Evolutionary conservation across 148 eudicot species (phyloP), one percentile per base, ranked within the genome.

Genomic region (Heliamphora exappendiculata): DNA sequence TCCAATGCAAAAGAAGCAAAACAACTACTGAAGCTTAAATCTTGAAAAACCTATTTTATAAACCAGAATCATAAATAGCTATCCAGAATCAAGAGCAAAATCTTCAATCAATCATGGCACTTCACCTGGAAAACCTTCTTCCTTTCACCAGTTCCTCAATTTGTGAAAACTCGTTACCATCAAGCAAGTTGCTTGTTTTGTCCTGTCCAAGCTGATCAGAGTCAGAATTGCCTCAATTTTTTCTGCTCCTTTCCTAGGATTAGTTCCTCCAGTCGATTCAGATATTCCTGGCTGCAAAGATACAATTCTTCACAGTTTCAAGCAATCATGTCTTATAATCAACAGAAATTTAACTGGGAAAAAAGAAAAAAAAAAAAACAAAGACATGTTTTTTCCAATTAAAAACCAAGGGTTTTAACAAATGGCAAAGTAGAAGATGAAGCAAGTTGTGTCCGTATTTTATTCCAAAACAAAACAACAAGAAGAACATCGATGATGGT

Each of bases 61-160:
- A 24, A 26, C 49, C 67, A 74, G 36, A 74, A 42, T 4, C 20
- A 59, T 16, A 28, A 8, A 29, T 26, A 3, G 57, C 37, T 47
- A 41, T 44, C 22, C 55, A 59, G 60, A 50, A 4, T 58, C n/a
- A 11, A 36, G 66, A 70, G 53, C n/a, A 54, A 81, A 39, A 72
- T 42, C 59, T n/a, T 63, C 49, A n/a, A 63, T 49, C 57, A 74
- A 45, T 12, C n/a, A 37, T n/a, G 68, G 34, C 17, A 47, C 57
- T 80, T 60, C 81, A 96, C 99, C 94, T 86, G 53, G 94, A 87
- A 77, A 93, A 96, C 45, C 78, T 81, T 79, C 86, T 91, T 73
- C 78, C 93, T 79, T 86, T 82, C 49, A 96, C 87, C 63, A 96
- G 78, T 78, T 88, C 88, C 87, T 91, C 98, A 74, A 96, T 87